These are phyloP conservation scores for Cadophora malorum DNA, from an alignment of 2,329 filamentous ascomycete genomes.

Conservation along the genomic window DNA sequence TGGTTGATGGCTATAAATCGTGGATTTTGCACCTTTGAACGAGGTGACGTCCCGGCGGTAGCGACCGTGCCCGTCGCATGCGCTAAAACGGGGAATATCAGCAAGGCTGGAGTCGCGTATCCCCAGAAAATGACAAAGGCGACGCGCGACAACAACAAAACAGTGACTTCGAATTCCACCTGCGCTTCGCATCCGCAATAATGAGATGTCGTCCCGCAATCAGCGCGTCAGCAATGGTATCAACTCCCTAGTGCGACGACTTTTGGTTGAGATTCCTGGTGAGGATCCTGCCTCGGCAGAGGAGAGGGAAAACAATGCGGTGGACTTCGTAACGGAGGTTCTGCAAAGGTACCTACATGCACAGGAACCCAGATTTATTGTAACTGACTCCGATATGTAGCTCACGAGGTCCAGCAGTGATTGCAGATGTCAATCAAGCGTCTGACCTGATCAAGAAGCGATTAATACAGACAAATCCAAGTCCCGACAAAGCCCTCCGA, in stretches of 20 bases:
- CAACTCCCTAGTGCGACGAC: constrained; percentile 76
- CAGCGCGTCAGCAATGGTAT: constrained; percentile 80
- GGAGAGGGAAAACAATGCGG: constrained; percentile 69
- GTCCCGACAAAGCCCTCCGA: constrained; percentile 75
- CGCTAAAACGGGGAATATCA: neutral
- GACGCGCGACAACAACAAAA: constrained; percentile 11
- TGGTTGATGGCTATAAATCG: constrained; percentile 29
- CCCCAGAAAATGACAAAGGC: constrained; percentile 13
- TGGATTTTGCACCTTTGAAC: constrained; percentile 22
- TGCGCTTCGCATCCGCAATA: constrained; percentile 31
- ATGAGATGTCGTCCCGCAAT: constrained; percentile 47
- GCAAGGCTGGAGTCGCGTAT: constrained; percentile 14
- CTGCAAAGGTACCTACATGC: constrained; percentile 47
- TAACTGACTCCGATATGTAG: constrained; percentile 33
- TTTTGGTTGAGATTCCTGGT: constrained; percentile 69
- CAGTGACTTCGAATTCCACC: neutral
- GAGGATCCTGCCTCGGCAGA: constrained; percentile 73
- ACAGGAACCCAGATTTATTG: neutral
- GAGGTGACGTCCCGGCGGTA: constrained; percentile 29
- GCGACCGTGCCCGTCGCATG: neutral
- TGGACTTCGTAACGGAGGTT: constrained; percentile 55
- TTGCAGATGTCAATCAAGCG: constrained; percentile 78
- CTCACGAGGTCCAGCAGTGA: constrained; percentile 43
- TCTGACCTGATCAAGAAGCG: constrained; percentile 91
- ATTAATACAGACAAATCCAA: constrained; percentile 78